Percentiles rank a stretch among this genome's conserved stretches.
Conservation (phyloP, 805 yeast species). For the Wickerhamomyces canadensis region DNA sequence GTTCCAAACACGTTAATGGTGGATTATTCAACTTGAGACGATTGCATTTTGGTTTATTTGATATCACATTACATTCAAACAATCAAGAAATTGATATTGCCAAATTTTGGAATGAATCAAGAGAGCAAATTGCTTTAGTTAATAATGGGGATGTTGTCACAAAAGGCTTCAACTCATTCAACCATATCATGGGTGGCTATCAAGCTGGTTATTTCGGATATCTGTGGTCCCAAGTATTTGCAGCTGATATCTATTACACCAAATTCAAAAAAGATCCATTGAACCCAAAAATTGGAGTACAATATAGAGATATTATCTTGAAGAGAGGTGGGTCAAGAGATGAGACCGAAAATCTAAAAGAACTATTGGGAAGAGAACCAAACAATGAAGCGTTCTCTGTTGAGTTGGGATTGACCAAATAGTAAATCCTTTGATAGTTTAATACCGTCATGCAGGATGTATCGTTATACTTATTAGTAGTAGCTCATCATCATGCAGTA, state of each 20-base stretch:
- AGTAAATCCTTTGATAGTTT: no score
- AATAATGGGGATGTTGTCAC: conserved; percentile 48
- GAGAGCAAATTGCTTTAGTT: conserved; percentile 57
- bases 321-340: conserved; percentile 72
- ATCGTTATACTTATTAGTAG: no score
- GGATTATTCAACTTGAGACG: conserved; percentile 71
- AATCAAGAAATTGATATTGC: conserved; percentile 43
- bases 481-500: background rate
- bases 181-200: conserved; percentile 75
- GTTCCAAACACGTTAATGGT: conserved; percentile 70
- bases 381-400: conserved; percentile 64
- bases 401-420: conserved; percentile 58
- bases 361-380: conserved; percentile 73
- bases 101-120: conserved; percentile 57
- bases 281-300: conserved; percentile 52
- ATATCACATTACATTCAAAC: conserved; percentile 59
- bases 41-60: conserved; percentile 73
- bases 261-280: conserved; percentile 65
- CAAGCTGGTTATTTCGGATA: conserved; percentile 86
- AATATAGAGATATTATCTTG: conserved; percentile 65
- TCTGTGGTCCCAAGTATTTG: conserved; percentile 80
- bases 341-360: conserved; percentile 56
- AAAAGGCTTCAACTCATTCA: conserved; percentile 73
- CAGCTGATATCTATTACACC: conserved; percentile 74
- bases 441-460: no score